Evolutionary conservation across 1,284 basidiomycete genomes (phyloP).

Genomic region (Pascua guehoae): DNA sequence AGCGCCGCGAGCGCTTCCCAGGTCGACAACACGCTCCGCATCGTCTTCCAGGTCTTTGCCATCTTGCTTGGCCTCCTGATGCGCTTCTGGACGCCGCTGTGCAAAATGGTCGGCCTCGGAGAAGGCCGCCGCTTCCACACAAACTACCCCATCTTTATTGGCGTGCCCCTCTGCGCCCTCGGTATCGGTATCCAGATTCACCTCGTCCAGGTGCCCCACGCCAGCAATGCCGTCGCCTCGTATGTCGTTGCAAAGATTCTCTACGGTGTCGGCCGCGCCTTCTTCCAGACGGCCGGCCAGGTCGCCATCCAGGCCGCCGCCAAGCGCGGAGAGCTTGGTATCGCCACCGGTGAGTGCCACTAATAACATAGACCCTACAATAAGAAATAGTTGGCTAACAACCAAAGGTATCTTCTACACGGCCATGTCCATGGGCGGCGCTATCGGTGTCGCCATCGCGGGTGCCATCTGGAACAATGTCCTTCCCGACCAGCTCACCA

Average conservation of each 20-base stretch:
- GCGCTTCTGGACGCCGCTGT: slow-evolving; percentile 18
- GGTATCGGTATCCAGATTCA: background rate
- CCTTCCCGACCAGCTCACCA: slow-evolving; percentile 8
- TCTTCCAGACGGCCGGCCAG: slow-evolving; percentile 2
- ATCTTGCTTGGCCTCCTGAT: slow-evolving; percentile 13
- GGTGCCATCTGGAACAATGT: slow-evolving; percentile 15
- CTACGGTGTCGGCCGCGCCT: background rate
- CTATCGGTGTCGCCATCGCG: slow-evolving; percentile 15
- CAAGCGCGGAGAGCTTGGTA: slow-evolving; percentile 11
- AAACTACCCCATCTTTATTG: slow-evolving; percentile 15
- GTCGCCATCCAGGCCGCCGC: slow-evolving; percentile 2
- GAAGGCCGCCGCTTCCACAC: slow-evolving; percentile 11
- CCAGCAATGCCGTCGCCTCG: background rate
- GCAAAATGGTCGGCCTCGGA: slow-evolving; percentile 8
- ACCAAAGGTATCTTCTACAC: slow-evolving; percentile 15
- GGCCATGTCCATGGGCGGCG: slow-evolving; percentile 20
- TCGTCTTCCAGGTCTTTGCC: slow-evolving; percentile 19
- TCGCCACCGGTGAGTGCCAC: slow-evolving; percentile 7
- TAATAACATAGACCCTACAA: too few species aligned
- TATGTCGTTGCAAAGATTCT: background rate
- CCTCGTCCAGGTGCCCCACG: background rate
- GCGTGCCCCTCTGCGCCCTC: background rate
- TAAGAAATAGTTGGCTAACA: too few species aligned
- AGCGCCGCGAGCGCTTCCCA: slow-evolving; percentile 10
- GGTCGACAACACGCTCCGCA: slow-evolving; percentile 19